These are phyloP conservation scores for Ceratocystis papillata DNA, from an alignment of 2,329 filamentous ascomycete species.

Conservation along the genomic window DNA sequence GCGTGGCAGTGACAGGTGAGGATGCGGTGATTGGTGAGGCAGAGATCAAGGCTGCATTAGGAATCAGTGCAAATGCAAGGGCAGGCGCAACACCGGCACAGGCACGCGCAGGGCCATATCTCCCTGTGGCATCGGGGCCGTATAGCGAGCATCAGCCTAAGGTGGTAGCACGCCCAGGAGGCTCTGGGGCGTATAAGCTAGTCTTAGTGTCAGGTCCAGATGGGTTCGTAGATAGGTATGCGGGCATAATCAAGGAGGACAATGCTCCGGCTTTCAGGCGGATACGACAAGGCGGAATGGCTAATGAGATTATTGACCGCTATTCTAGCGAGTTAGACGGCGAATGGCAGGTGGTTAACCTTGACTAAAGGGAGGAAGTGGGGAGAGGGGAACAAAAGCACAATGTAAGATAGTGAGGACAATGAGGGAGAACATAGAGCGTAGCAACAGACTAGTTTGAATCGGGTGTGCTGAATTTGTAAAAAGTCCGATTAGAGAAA, in stretches of 20 bases:
- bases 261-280: slow-evolving; percentile 22
- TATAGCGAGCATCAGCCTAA: slow-evolving; percentile 24
- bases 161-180: slow-evolving; percentile 24
- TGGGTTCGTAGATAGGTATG: slow-evolving; percentile 72
- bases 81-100: slow-evolving; percentile 27
- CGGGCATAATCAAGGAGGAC: slow-evolving; percentile 41
- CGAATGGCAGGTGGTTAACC: slow-evolving; percentile 23
- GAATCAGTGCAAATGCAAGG: slow-evolving; percentile 27
- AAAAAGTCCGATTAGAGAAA: background rate
- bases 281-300: slow-evolving; percentile 22
- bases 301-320: slow-evolving; percentile 20
- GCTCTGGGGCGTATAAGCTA: slow-evolving; percentile 44
- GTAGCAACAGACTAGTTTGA: no score
- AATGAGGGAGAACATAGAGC: no score
- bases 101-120: slow-evolving; percentile 27
- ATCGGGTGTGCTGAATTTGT: background rate
- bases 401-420: slow-evolving; percentile 10
- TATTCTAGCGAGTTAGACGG: slow-evolving; percentile 14
- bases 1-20: slow-evolving; percentile 78
- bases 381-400: background rate
- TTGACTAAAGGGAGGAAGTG: slow-evolving; percentile 11
- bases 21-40: slow-evolving; percentile 50
- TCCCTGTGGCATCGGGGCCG: slow-evolving; percentile 28
- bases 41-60: slow-evolving; percentile 36
- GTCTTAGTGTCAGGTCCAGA: slow-evolving; percentile 85